Base-by-base conservation (phyloP, 768 basidiomycete species). In the Suillus discolor region DNA sequence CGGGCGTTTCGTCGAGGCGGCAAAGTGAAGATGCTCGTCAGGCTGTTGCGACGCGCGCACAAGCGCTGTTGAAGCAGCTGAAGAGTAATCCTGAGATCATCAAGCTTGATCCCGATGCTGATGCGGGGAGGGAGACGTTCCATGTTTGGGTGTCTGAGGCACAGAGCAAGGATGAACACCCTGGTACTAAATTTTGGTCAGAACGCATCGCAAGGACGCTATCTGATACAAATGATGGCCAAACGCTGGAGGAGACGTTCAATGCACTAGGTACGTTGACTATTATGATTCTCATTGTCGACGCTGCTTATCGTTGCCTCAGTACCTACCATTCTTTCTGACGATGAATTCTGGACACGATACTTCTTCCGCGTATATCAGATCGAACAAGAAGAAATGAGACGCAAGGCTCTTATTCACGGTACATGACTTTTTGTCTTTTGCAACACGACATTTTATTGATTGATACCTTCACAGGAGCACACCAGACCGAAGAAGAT, bases 351-450 rank as follows among this genome's bases (percentile, higher is more conserved):
- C 77, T 97, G 95, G 95, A 84, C 84, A 45, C 85, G 95, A 8
- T 97, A 93, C 79, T 96, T 95, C 80, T 97, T 96, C 86, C 86
- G 95, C 13, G 85, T 87, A 23, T 81, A 92, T 74, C 94, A 94
- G 71, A 93, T 95, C 65, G 84, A 87, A 61, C 73, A 79, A n/a
- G 92, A 94, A 68, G 91, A 93, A 74, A 87, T 85, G 71, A 88
- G 89, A 66, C 87, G 95, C 65, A 92, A 91, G 74, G 87, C 87
- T 39, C 78, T 96, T 41, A 79, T 96, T 41, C 84, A 88, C 81
- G 87, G 94, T 90, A 71, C 23, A 80, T 70, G 15, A 62, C 61
- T 31, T 62, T 51, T 62, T 38, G 25, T 25, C 28, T 47, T 41
- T 1, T 51, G 42, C 41, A 34, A 25, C 41, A 61, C 49, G 38